Evolutionary conservation across 768 basidiomycete genomes (phyloP), one percentile per base, ranked within the genome.

Genomic region (Austroboletus festivus): DNA sequence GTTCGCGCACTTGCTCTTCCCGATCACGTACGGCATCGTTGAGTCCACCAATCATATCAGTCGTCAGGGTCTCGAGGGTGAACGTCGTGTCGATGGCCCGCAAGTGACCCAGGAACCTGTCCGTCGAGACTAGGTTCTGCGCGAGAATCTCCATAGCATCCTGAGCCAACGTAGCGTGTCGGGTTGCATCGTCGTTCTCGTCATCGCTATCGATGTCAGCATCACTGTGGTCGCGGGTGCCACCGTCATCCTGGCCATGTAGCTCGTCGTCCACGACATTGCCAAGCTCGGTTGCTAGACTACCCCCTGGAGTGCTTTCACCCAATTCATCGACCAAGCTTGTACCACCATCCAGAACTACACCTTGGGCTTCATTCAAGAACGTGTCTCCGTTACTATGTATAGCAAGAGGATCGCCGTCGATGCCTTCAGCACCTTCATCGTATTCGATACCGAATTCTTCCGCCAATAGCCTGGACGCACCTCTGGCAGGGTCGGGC

Each of bases 391-490:
- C 63, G 23, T 61, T 56, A 51, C 71, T 22, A 30, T 60, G 60
- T 34, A 38, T 42, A n/a, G 43, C 68, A 20, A 64, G 54, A 24
- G 52, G 55, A 38, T 52, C 53, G 28, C 61, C 64, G 48, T 79
- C 89, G 47, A 86, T 87, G 33, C 86, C 87, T 68, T 90, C 87
- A 23, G 86, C 86, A 38, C 86, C 89, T 62, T 90, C 88, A 52
- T 92, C 90, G 55, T 87, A 91, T 61, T 92, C 90, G 52, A 93
- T 85, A 10, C 90, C 90, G 54, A 93, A 89, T 66, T 93, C 91
- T 68, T 92, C 90, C 12, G 87, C 87, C 5, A 93, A 74, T 26
- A 90, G 67, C 64, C 81, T 85, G 20, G 88, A 90, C 21, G 67
- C 38, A 46, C 86, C 81, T 22, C 80, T 74, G 43, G 78, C 85